phyloP scores from a whole-genome alignment of 768 basidiomycete species.

The Thelephora ganbajun region DNA sequence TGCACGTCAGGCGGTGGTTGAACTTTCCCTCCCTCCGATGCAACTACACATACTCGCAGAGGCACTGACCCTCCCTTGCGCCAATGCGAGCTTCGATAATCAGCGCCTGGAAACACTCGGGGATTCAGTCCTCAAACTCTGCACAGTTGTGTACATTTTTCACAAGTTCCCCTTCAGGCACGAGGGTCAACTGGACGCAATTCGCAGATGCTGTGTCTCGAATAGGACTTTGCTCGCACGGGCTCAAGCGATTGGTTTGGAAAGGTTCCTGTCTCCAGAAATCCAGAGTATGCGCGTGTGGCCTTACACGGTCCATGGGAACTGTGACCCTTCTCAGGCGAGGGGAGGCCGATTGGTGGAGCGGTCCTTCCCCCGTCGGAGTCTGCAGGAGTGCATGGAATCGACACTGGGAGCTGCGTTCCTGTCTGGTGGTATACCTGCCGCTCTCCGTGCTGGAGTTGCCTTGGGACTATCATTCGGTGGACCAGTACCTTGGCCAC shows the following conservation, averaged over 20 bases:
- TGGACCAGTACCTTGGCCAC: constrained; percentile 50
- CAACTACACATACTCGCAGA: constrained; percentile 45
- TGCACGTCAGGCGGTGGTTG: constrained; percentile 31
- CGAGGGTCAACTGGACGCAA: constrained; percentile 65
- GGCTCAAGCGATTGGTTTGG: constrained; percentile 50
- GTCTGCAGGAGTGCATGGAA: constrained; percentile 84
- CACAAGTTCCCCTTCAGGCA: constrained; percentile 65
- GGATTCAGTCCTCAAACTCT: constrained; percentile 69
- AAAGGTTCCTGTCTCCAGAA: constrained; percentile 52
- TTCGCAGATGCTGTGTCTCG: constrained; percentile 52
- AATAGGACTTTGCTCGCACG: constrained; percentile 59
- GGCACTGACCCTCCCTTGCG: constrained; percentile 62
- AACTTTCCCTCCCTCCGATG: constrained; percentile 51
- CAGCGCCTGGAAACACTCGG: constrained; percentile 82
- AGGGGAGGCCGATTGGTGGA: constrained; percentile 18
- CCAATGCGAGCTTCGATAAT: constrained; percentile 55
- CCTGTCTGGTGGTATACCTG: constrained; percentile 53
- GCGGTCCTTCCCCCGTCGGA: constrained; percentile 47
- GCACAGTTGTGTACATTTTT: constrained; percentile 62
- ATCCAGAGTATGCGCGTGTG: constrained; percentile 37
- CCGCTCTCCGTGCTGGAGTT: constrained; percentile 51
- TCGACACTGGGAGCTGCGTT: constrained; percentile 71
- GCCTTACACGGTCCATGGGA: constrained; percentile 33
- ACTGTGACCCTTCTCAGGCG: constrained; percentile 20
- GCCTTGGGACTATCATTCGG: constrained; percentile 63